Conservation (phyloP, 1,284 basidiomycete genomes). For the Fomes fomentarius region DNA sequence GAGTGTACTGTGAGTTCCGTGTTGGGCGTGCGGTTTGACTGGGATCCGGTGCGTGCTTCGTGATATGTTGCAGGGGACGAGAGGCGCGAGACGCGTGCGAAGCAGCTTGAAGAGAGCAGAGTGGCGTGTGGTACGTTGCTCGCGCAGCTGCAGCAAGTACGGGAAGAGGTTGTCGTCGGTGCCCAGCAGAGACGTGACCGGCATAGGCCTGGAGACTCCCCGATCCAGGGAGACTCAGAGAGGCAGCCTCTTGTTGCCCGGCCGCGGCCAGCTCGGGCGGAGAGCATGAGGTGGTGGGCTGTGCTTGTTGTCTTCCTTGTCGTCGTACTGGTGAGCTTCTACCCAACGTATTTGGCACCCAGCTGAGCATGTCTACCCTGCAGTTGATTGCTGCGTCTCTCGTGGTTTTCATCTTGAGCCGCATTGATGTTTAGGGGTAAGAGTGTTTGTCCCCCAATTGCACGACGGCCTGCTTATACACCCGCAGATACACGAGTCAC, state of each 20-base stretch:
- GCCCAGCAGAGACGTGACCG: constrained; percentile 1
- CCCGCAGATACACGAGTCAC: no score
- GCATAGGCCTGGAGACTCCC: not conserved
- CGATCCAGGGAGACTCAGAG: constrained; percentile 1
- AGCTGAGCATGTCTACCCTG: no score
- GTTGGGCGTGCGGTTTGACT: not conserved
- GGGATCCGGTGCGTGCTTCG: not conserved
- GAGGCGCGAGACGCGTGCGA: constrained; percentile 5
- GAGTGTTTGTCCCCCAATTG: no score
- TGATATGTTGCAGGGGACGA: constrained; percentile 6
- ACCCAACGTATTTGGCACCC: no score
- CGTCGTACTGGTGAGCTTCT: no score
- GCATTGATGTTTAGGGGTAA: no score
- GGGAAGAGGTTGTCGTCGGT: constrained; percentile 3
- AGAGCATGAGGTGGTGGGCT: no score
- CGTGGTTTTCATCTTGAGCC: no score
- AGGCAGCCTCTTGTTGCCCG: constrained; percentile 7
- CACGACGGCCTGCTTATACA: no score
- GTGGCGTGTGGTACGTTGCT: constrained; percentile 1
- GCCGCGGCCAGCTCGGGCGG: not conserved
- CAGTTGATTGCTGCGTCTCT: no score
- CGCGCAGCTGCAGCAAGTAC: constrained; percentile 1
- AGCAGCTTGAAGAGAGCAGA: not conserved
- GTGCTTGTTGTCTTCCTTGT: no score
- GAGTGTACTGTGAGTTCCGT: not conserved